Conservation (phyloP, 148 eudicot genomes). For the Amaranthus hypochondriacus region DNA sequence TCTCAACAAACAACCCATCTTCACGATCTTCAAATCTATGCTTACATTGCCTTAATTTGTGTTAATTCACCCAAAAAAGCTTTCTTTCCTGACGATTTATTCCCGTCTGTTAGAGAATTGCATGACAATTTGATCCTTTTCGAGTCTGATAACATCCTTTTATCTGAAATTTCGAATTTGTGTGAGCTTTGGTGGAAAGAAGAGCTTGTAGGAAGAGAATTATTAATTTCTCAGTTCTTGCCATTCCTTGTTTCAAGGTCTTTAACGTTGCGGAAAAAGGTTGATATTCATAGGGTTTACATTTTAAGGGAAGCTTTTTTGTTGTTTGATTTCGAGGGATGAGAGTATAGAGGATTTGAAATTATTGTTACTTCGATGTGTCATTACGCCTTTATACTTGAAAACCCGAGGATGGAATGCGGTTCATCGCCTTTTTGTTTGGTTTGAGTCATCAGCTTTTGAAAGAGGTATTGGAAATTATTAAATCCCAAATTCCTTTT, state of each 20-base stretch:
- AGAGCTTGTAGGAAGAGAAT: slow-evolving; percentile 58
- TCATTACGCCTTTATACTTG: slow-evolving; percentile 71
- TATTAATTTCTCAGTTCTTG: slow-evolving; percentile 66
- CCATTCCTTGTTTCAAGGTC: slow-evolving; percentile 78
- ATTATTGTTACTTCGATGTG: slow-evolving; percentile 60
- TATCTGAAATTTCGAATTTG: slow-evolving; percentile 60
- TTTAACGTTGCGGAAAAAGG: slow-evolving; percentile 66
- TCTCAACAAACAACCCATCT: slow-evolving; percentile 22
- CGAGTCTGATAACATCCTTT: slow-evolving; percentile 51
- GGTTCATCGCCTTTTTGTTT: slow-evolving; percentile 71
- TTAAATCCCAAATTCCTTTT: slow-evolving; percentile 75
- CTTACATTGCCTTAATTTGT: slow-evolving; percentile 50
- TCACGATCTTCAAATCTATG: slow-evolving; percentile 47
- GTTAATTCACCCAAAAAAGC: slow-evolving; percentile 50
- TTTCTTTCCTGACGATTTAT: slow-evolving; percentile 49
- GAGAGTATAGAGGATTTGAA: slow-evolving; percentile 90
- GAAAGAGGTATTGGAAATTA: slow-evolving; percentile 72
- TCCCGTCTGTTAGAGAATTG: slow-evolving; percentile 57
- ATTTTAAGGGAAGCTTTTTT: slow-evolving; percentile 61
- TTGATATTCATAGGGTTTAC: slow-evolving; percentile 80
- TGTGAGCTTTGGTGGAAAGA: slow-evolving; percentile 96
- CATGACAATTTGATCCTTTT: slow-evolving; percentile 76
- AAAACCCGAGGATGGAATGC: slow-evolving; percentile 81
- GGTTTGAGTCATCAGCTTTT: slow-evolving; percentile 62
- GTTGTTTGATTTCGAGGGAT: slow-evolving; percentile 88